These are phyloP conservation scores for Diaporthe helianthi DNA, from an alignment of 2,329 filamentous ascomycete species.

Conservation along the genomic window DNA sequence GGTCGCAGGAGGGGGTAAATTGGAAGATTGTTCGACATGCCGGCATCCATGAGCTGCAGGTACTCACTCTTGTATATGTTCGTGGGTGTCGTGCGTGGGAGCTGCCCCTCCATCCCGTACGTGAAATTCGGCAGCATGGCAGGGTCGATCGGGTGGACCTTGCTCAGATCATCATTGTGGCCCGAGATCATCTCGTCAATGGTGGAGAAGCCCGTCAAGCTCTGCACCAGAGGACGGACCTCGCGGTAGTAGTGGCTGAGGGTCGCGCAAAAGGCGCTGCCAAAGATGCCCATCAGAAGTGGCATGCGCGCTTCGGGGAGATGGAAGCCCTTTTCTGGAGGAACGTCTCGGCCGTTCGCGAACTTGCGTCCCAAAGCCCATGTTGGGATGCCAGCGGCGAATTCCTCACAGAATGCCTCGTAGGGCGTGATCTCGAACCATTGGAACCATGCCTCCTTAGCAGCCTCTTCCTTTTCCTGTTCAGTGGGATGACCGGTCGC, in stretches of 20 bases:
- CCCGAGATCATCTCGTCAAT: slow-evolving; percentile 85
- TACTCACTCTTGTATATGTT: slow-evolving; percentile 76
- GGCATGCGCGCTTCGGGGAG: slow-evolving; percentile 86
- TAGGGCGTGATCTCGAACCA: slow-evolving; percentile 98
- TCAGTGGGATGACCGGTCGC: slow-evolving; percentile 49
- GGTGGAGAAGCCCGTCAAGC: slow-evolving; percentile 75
- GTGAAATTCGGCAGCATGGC: slow-evolving; percentile 90
- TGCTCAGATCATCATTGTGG: slow-evolving; percentile 82
- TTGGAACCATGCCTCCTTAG: slow-evolving; percentile 87
- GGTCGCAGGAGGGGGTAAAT: slow-evolving; percentile 93
- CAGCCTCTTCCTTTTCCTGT: slow-evolving; percentile 58
- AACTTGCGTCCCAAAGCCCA: slow-evolving; percentile 92
- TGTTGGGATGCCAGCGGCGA: slow-evolving; percentile 88
- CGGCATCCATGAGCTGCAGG: slow-evolving; percentile 90
- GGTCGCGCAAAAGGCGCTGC: slow-evolving; percentile 94
- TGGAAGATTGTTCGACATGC: slow-evolving; percentile 98
- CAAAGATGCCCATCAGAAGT: slow-evolving; percentile 91
- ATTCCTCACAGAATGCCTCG: slow-evolving; percentile 94
- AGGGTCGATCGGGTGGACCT: slow-evolving; percentile 93
- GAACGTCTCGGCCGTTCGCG: slow-evolving; percentile 70
- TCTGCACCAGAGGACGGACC: slow-evolving; percentile 80
- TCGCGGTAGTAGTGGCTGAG: slow-evolving; percentile 96
- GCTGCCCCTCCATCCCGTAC: slow-evolving; percentile 76
- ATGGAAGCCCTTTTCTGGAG: slow-evolving; percentile 69
- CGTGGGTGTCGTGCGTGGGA: slow-evolving; percentile 79